Base-by-base conservation (phyloP, 2,329 filamentous ascomycete species). In the Chaetomiaceae sp. region DNA sequence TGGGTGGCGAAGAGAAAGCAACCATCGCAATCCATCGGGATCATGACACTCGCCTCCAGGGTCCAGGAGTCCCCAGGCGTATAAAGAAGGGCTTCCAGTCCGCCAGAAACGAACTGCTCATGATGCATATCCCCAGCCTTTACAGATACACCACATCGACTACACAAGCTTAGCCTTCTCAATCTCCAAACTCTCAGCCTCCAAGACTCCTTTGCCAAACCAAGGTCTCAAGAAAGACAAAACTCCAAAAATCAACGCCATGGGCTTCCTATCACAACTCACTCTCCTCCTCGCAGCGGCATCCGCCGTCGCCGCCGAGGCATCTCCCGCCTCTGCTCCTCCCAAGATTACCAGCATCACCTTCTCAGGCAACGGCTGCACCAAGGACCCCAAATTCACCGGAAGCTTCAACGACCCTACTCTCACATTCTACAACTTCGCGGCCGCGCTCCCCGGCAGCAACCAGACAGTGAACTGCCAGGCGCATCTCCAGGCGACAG, bases 321-420 rank as follows among this genome's bases (percentile, higher is more conserved):
- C 53, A 32, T 61, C 65, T 38, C 54, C 56, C 0, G 66, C 66
- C 6, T 54, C 60, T 5, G 55, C 61, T 1, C 38, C 62, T 18
- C 68, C 66, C 13, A 58, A 54, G 47, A 65, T 72, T 52, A 61
- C 61, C 4, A 68, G 66, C 30, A 61, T 72, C 48, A 59, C 58
- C 37, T 72, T 68, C 59, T 69, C 67, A 23, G 71, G 71, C 50
- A 67, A 51, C 54, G 71, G 71, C 13, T 73, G 71, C 54, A 62
- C 65, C 40, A 55, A 61, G 21, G 65, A 70, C 29, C 65, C 60
- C 29, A 65, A 66, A 41, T 60, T 63, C 45, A 60, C 62, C 9
- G 68, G 68, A 23, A 59, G 58, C 49, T 66, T 67, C 57, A 57
- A 62, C 51, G 64, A 68, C 59, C 63, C 60, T 34, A 58, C 56